A percentile compares a stretch with the other conserved stretches of the same genome.
phyloP scores from a whole-genome alignment of 306 rosid species.

The Castanopsis chinensis region DNA sequence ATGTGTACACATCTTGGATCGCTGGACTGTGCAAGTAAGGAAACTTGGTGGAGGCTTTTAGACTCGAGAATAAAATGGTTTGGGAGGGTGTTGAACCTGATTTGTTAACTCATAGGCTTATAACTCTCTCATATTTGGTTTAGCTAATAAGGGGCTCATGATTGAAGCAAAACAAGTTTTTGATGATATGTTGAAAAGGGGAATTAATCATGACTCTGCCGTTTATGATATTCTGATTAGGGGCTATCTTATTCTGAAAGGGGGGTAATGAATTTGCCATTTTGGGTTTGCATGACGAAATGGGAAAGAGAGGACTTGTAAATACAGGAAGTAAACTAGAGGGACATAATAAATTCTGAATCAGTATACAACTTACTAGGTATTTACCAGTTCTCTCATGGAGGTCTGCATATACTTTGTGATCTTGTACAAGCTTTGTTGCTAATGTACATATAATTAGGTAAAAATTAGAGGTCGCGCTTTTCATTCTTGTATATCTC shows the following conservation, averaged over 20 bases:
- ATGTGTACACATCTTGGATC: too few species aligned
- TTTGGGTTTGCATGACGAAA: constrained; percentile 26
- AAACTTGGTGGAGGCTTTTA: too few species aligned
- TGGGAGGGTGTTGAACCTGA: constrained; percentile 34
- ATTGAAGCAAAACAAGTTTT: constrained; percentile 40
- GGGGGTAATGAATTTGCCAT: constrained; percentile 29
- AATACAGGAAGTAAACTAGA: neutral
- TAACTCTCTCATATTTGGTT: constrained; percentile 31
- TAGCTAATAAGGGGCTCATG: constrained; percentile 38
- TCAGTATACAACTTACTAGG: too few species aligned
- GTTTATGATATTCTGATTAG: constrained; percentile 20
- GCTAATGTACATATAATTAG: too few species aligned
- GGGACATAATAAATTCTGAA: neutral
- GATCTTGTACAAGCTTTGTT: too few species aligned
- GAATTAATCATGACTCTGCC: constrained; percentile 29
- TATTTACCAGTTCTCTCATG: too few species aligned
- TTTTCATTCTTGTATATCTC: too few species aligned
- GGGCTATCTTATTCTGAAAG: constrained; percentile 23
- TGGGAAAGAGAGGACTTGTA: constrained; percentile 30
- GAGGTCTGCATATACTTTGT: too few species aligned
- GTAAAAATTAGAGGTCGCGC: too few species aligned
- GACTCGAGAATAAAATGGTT: neutral
- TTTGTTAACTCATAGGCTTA: constrained; percentile 27
- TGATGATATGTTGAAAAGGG: constrained; percentile 32
- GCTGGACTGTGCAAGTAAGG: too few species aligned